Conservation (phyloP, 768 basidiomycete genomes). For the Lactarius pseudohatsudake region DNA sequence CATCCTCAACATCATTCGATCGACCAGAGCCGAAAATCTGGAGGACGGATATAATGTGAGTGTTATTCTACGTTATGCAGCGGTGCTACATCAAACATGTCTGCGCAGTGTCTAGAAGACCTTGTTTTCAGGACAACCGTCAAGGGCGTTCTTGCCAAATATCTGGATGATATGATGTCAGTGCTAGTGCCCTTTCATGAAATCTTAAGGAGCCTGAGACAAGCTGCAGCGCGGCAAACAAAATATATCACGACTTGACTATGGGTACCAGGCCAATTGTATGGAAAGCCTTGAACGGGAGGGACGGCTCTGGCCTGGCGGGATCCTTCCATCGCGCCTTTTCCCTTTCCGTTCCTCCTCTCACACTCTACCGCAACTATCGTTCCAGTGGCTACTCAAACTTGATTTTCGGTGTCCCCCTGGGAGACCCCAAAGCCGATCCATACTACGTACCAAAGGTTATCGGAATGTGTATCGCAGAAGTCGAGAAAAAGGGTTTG, state of each 20-base stretch:
- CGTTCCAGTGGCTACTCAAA: constrained; percentile 83
- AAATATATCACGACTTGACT: constrained; percentile 73
- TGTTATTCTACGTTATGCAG: constrained; percentile 3
- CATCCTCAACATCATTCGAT: constrained; percentile 84
- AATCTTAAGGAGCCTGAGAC: constrained; percentile 1
- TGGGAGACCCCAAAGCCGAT: constrained; percentile 86
- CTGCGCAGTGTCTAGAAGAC: constrained; percentile 67
- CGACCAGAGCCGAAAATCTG: constrained; percentile 77
- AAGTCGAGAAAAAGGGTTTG: constrained; percentile 78
- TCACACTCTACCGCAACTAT: constrained; percentile 72
- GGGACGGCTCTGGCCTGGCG: constrained; percentile 60
- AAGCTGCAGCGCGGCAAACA: constrained; percentile 63
- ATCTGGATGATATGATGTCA: constrained; percentile 78
- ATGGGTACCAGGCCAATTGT: constrained; percentile 60
- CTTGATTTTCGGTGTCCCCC: constrained; percentile 83
- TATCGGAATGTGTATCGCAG: constrained; percentile 73
- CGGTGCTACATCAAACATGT: not conserved
- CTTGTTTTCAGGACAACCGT: constrained; percentile 67
- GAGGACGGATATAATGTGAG: constrained; percentile 77
- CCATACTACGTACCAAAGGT: constrained; percentile 79
- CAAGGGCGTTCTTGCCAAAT: constrained; percentile 64
- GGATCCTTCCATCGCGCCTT: constrained; percentile 60
- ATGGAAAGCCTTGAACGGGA: constrained; percentile 64
- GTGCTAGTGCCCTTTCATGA: constrained; percentile 30
- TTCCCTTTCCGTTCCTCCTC: constrained; percentile 64